phyloP scores from a whole-genome alignment of 202 grass and related monocot genomes.

The Digitaria exilis region DNA sequence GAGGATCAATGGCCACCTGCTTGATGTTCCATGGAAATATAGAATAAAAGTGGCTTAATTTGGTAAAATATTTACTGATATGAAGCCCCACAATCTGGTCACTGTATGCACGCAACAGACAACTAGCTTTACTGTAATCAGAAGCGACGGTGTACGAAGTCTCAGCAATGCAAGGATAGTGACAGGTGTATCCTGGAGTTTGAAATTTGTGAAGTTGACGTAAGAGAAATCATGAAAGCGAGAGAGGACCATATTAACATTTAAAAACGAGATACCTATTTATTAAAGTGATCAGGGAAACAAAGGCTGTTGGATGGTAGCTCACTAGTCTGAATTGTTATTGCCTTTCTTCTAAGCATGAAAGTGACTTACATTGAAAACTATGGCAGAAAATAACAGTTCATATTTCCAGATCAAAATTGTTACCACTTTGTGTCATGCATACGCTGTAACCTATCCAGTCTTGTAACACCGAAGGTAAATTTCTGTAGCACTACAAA shows the following conservation, averaged over 20 bases:
- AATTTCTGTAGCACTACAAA: not conserved
- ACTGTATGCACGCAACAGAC: not conserved
- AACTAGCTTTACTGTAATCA: not conserved
- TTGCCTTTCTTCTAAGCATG: constrained; percentile 30
- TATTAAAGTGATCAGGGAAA: not conserved
- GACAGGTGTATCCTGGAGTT: not conserved
- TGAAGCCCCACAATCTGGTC: not conserved
- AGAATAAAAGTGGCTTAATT: not conserved
- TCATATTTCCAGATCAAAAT: not conserved
- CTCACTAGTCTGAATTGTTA: constrained; percentile 19
- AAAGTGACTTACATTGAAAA: constrained; percentile 26
- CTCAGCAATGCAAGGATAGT: not conserved
- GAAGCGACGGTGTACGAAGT: not conserved
- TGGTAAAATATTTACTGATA: not conserved
- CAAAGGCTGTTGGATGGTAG: constrained; percentile 27
- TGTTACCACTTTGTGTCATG: not conserved
- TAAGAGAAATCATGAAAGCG: constrained; percentile 14
- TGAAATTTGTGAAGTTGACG: constrained; percentile 29
- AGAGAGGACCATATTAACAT: constrained; percentile 9
- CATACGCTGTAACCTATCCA: not conserved
- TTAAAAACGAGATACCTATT: constrained; percentile 17
- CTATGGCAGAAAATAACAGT: not conserved
- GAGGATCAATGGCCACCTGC: not conserved
- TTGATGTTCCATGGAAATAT: not conserved
- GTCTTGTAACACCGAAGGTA: not conserved